phyloP scores from a whole-genome alignment of 306 rosid species.

The Pterocarpus macrocarpus region DNA sequence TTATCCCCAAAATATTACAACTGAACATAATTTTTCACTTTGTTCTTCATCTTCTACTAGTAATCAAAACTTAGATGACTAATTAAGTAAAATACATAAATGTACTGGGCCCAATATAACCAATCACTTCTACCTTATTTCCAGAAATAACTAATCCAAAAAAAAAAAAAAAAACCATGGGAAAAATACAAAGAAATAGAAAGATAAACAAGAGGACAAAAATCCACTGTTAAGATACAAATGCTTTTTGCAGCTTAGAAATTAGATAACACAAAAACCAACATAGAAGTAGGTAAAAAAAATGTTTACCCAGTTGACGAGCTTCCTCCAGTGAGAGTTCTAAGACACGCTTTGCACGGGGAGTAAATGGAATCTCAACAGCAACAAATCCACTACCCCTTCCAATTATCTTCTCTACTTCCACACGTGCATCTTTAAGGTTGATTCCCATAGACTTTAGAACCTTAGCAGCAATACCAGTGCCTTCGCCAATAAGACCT shows the following conservation, averaged over 20 bases:
- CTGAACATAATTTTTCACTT: conserved; percentile 13
- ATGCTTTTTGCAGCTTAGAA: conserved; percentile 3
- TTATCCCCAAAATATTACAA: background rate
- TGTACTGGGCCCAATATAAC: background rate
- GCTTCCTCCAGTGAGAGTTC: conserved; percentile 99
- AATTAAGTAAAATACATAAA: background rate
- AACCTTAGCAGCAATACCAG: conserved; percentile 98
- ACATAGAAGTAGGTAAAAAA: background rate
- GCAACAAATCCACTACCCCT: conserved; percentile 99
- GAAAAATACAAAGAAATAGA: background rate
- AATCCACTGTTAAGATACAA: background rate
- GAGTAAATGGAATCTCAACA: conserved; percentile 97
- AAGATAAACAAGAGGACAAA: background rate
- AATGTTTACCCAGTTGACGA: conserved; percentile 87
- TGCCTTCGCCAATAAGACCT: conserved; percentile 99
- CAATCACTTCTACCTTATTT: conserved; percentile 30
- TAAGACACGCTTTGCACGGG: conserved; percentile 98
- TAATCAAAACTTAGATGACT: conserved; percentile 24
- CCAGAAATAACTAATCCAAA: conserved; percentile 1
- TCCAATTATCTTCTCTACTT: conserved; percentile 99
- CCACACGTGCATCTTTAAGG: conserved; percentile 97
- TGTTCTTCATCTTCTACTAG: conserved; percentile 25
- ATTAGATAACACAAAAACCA: conserved; percentile 4
- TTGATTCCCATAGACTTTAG: conserved; percentile 97
- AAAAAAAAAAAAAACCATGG: background rate